A percentile compares a stretch with the other conserved stretches of the same genome.
These are phyloP conservation scores for Entomortierella beljakovae DNA, from an alignment of 192 early-diverging fungal species.

Conservation along the genomic window DNA sequence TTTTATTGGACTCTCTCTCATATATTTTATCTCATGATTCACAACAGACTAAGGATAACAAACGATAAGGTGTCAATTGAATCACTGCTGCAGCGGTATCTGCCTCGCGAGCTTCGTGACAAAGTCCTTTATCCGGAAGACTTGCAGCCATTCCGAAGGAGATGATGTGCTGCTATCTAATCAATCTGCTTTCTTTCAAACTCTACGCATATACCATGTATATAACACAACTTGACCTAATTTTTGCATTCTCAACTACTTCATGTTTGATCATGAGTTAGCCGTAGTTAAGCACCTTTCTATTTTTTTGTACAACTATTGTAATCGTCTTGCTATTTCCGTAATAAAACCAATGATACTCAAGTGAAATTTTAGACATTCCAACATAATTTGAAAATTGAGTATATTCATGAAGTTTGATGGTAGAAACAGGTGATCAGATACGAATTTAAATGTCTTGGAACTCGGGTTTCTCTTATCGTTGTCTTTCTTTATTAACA, in stretches of 20 bases:
- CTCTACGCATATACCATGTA: background rate
- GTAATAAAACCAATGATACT: background rate
- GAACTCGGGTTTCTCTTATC: background rate
- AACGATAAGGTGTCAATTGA: slow-evolving; percentile 50
- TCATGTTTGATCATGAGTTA: too few species aligned
- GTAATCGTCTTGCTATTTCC: background rate
- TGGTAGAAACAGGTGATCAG: too few species aligned
- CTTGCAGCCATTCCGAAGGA: slow-evolving; percentile 19
- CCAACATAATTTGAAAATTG: too few species aligned
- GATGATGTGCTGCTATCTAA: background rate
- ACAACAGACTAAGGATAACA: slow-evolving; percentile 37
- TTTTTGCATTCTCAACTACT: too few species aligned
- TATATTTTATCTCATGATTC: background rate
- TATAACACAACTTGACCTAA: too few species aligned
- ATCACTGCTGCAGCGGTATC: slow-evolving; percentile 41
- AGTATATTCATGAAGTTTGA: too few species aligned
- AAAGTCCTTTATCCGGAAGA: slow-evolving; percentile 41
- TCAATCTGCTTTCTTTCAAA: background rate
- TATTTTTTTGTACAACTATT: background rate
- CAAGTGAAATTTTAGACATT: too few species aligned
- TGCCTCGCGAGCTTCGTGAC: slow-evolving; percentile 54
- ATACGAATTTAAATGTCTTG: background rate
- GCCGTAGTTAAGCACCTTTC: background rate
- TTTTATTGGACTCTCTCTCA: background rate
- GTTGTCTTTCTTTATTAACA: too few species aligned